A percentile compares a stretch with the other conserved stretches of the same genome.
Evolutionary conservation across 768 basidiomycete genomes (phyloP).

Genomic region (Boletus edulis): DNA sequence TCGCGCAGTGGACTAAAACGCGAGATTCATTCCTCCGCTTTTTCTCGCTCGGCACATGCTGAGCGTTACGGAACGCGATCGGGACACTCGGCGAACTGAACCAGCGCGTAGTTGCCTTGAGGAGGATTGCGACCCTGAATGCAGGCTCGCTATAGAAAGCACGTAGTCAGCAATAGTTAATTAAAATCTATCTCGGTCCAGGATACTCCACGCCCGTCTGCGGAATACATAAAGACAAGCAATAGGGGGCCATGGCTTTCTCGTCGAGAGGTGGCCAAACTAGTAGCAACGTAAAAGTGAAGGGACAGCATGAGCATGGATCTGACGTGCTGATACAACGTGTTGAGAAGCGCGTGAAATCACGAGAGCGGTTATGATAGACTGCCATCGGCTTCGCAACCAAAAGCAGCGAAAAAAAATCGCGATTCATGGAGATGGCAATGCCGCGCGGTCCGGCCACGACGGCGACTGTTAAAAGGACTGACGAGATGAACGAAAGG

Average conservation of each 20-base stretch:
- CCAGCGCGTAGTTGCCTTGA: conserved; percentile 38
- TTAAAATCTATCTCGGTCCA: conserved; percentile 35
- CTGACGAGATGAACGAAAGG: conserved; percentile 2
- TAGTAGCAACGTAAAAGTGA: conserved; percentile 33
- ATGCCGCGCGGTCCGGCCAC: conserved; percentile 13
- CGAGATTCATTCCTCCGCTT: conserved; percentile 35
- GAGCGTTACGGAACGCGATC: conserved; percentile 33
- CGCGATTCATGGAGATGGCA: conserved; percentile 18
- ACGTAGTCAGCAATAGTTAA: conserved; percentile 27
- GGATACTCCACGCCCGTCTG: conserved; percentile 33
- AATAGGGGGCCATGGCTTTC: conserved; percentile 30
- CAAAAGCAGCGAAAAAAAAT: conserved; percentile 19
- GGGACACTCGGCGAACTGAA: conserved; percentile 35
- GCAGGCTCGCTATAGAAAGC: conserved; percentile 19
- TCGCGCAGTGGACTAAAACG: conserved; percentile 32
- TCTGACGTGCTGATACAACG: conserved; percentile 36
- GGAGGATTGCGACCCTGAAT: conserved; percentile 32
- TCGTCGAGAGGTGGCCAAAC: conserved; percentile 20
- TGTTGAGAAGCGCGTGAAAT: conserved; percentile 36
- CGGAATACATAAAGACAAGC: conserved; percentile 36
- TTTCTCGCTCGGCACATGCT: conserved; percentile 31
- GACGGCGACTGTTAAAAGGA: conserved; percentile 15
- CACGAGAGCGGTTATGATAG: conserved; percentile 32
- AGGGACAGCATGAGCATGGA: conserved; percentile 29
- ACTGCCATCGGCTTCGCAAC: conserved; percentile 29